A percentile compares a stretch with the other conserved stretches of the same genome.
Evolutionary conservation across 352 stramenopile genomes (phyloP).

Genomic region (Pythium aphanidermatum): DNA sequence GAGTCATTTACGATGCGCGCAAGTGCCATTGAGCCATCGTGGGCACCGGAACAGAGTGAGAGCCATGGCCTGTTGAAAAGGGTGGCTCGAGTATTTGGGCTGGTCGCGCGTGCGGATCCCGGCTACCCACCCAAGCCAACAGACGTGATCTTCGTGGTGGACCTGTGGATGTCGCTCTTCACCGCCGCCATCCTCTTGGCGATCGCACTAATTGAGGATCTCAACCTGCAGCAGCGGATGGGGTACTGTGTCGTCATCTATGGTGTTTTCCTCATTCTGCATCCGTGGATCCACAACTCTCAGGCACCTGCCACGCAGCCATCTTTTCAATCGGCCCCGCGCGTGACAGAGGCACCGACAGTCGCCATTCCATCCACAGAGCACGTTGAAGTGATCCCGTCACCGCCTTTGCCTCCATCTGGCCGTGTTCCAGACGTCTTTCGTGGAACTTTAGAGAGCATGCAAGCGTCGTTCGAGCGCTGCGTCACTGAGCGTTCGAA

Average conservation of each 20-base stretch:
- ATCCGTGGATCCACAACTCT: slow-evolving; percentile 46
- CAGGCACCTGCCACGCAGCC: too few relatives aligned
- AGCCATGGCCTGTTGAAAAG: neutral
- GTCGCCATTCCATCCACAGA: neutral
- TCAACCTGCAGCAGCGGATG: slow-evolving; percentile 39
- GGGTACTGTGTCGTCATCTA: slow-evolving; percentile 40
- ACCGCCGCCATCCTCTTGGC: slow-evolving; percentile 38
- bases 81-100: slow-evolving; percentile 5
- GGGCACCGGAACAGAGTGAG: neutral
- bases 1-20: slow-evolving; percentile 16
- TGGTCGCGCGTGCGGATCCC: slow-evolving; percentile 7
- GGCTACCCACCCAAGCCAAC: slow-evolving; percentile 4
- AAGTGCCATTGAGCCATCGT: slow-evolving; percentile 1
- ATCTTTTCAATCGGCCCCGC: too few relatives aligned
- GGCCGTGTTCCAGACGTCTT: slow-evolving; percentile 22
- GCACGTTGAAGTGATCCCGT: neutral
- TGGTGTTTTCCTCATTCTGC: slow-evolving; percentile 42
- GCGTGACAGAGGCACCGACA: too few relatives aligned
- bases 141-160: slow-evolving; percentile 28
- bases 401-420: neutral
- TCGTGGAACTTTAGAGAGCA: slow-evolving; percentile 18
- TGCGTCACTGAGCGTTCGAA: slow-evolving; percentile 33
- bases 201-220: slow-evolving; percentile 32
- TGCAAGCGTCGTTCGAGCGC: slow-evolving; percentile 17
- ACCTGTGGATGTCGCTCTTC: slow-evolving; percentile 56